Conservation (phyloP, 2,329 filamentous ascomycete species). For the Cladosporium halotolerans region DNA sequence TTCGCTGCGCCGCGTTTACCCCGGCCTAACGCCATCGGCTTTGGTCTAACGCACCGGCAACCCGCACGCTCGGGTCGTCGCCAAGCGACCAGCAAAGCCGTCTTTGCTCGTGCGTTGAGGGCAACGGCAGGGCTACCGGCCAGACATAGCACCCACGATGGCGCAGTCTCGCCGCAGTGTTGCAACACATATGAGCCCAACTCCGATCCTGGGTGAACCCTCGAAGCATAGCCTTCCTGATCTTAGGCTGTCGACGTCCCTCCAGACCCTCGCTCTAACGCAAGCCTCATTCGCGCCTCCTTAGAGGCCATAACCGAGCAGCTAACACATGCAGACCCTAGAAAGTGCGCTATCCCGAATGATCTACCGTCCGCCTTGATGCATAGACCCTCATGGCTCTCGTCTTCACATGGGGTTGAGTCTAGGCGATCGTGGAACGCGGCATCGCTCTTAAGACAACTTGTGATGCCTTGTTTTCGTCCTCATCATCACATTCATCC, state of each 20-base stretch:
- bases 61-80: neutral
- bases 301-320: slow-evolving; percentile 4
- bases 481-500: neutral
- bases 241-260: neutral
- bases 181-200: no score
- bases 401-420: slow-evolving; percentile 10
- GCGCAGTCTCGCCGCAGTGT: neutral
- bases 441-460: neutral
- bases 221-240: neutral
- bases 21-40: slow-evolving; percentile 4
- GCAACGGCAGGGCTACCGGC: slow-evolving; percentile 1
- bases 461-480: slow-evolving; percentile 3
- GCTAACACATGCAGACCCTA: slow-evolving; percentile 8
- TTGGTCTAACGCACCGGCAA: neutral
- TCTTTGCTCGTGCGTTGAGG: neutral
- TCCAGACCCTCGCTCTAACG: neutral
- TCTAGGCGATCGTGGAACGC: slow-evolving; percentile 8
- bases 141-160: neutral
- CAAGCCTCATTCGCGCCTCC: slow-evolving; percentile 1
- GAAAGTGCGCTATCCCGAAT: slow-evolving; percentile 9
- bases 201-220: no score
- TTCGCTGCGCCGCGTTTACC: slow-evolving; percentile 8
- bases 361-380: slow-evolving; percentile 6
- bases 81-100: slow-evolving; percentile 4
- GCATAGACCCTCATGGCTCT: slow-evolving; percentile 4